phyloP scores from a whole-genome alignment of 306 rosid species.

The Lathyrus oleraceus region DNA sequence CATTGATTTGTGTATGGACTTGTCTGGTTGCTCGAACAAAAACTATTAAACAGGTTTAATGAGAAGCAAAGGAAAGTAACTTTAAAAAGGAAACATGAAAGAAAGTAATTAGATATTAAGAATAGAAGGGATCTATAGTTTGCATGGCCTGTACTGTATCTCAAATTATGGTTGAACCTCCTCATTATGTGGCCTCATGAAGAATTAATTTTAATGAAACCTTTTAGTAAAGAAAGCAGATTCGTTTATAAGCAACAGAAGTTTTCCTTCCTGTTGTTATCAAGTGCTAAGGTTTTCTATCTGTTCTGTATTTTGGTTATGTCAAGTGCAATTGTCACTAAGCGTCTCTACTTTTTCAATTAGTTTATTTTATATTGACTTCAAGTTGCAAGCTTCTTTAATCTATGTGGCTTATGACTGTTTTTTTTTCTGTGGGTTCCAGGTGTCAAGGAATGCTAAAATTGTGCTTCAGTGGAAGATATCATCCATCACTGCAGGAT shows the following conservation, averaged over 20 bases:
- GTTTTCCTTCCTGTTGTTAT: not conserved
- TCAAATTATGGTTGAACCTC: not conserved
- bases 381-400: slow-evolving; percentile 11
- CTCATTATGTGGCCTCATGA: not conserved
- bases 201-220: not conserved
- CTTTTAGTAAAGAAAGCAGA: not conserved
- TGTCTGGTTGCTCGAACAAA: not conserved
- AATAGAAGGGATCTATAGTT: not conserved
- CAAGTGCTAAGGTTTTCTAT: not conserved
- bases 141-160: not conserved
- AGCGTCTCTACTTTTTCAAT: slow-evolving; percentile 10
- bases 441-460: slow-evolving; percentile 32
- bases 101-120: not conserved
- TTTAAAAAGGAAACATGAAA: not conserved
- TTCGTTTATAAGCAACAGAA: slow-evolving; percentile 1
- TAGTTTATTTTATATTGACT: slow-evolving; percentile 13
- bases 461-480: slow-evolving; percentile 17
- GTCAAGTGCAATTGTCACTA: slow-evolving; percentile 9
- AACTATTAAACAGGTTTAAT: not conserved
- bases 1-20: not conserved
- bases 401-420: slow-evolving; percentile 10
- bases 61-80: not conserved
- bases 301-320: not conserved
- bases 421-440: slow-evolving; percentile 27
- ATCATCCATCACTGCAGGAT: slow-evolving; percentile 27